A percentile compares a stretch with the other conserved stretches of the same genome.
Evolutionary conservation across 495 filamentous ascomycete genomes (phyloP).

Genomic region (Aspergillus kassunensis): DNA sequence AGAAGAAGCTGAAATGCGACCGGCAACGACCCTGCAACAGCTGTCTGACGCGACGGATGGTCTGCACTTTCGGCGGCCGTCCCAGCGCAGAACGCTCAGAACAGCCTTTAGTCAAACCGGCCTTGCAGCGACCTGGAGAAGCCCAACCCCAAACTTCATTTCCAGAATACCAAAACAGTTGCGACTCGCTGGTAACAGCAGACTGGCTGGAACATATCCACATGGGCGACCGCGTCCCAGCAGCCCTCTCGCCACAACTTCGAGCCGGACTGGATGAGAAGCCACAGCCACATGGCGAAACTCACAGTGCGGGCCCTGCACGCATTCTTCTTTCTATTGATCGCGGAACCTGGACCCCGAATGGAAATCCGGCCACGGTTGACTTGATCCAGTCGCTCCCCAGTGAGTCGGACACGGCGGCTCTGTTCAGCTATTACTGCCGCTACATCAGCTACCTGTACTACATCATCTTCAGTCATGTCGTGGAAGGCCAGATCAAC

Average conservation of each 20-base stretch:
- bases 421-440: slow-evolving; percentile 34
- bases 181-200: slow-evolving; percentile 26
- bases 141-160: too few species aligned
- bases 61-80: slow-evolving; percentile 21
- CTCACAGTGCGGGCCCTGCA: neutral
- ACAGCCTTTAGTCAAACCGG: too few species aligned
- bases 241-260: slow-evolving; percentile 23
- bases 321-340: neutral
- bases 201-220: slow-evolving; percentile 40
- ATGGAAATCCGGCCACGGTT: slow-evolving; percentile 22
- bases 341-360: slow-evolving; percentile 2
- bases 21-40: slow-evolving; percentile 43
- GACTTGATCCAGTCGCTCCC: slow-evolving; percentile 25
- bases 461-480: slow-evolving; percentile 30
- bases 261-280: slow-evolving; percentile 18
- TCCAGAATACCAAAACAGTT: neutral
- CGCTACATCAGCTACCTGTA: slow-evolving; percentile 37
- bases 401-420: slow-evolving; percentile 23
- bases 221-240: slow-evolving; percentile 34
- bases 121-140: too few species aligned
- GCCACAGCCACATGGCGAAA: neutral
- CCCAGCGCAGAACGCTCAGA: too few species aligned
- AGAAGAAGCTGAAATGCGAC: slow-evolving; percentile 46
- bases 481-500: slow-evolving; percentile 29
- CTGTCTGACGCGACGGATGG: slow-evolving; percentile 34